Conservation (phyloP, 2,329 filamentous ascomycete species). For the Beauveria brongniartii region DNA sequence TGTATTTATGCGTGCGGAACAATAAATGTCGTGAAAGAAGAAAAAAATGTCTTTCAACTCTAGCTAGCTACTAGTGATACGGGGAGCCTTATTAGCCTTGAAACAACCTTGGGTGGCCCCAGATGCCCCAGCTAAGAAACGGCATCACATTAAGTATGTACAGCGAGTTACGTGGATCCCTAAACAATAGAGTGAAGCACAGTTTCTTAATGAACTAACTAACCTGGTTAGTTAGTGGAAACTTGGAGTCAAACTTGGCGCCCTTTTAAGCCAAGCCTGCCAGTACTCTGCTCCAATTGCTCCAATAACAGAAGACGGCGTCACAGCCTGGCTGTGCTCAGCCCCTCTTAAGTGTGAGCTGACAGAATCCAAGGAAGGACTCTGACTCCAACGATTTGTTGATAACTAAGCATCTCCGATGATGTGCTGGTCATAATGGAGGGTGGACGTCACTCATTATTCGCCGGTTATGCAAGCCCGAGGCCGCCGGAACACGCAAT, state of each 20-base stretch:
- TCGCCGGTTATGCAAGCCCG: background rate
- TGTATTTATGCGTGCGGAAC: too few species aligned
- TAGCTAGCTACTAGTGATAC: too few species aligned
- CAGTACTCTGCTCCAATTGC: background rate
- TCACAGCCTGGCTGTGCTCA: background rate
- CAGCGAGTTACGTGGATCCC: background rate
- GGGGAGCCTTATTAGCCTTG: slow-evolving; percentile 6
- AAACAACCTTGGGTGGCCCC: background rate
- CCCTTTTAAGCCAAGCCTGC: background rate
- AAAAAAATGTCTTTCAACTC: background rate
- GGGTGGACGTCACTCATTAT: background rate
- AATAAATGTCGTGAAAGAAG: background rate
- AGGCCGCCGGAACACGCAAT: background rate
- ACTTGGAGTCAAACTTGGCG: background rate
- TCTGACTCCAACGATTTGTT: background rate
- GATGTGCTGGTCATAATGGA: background rate
- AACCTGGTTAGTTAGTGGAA: background rate
- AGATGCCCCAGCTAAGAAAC: background rate
- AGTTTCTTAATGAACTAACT: background rate
- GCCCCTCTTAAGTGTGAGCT: background rate
- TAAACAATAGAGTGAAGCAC: background rate
- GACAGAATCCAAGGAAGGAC: background rate
- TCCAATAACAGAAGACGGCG: slow-evolving; percentile 3
- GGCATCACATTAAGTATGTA: background rate
- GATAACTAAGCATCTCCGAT: background rate